Evolutionary conservation across 176 grass and related monocot species (phyloP).

Genomic region (Juncus inflexus): DNA sequence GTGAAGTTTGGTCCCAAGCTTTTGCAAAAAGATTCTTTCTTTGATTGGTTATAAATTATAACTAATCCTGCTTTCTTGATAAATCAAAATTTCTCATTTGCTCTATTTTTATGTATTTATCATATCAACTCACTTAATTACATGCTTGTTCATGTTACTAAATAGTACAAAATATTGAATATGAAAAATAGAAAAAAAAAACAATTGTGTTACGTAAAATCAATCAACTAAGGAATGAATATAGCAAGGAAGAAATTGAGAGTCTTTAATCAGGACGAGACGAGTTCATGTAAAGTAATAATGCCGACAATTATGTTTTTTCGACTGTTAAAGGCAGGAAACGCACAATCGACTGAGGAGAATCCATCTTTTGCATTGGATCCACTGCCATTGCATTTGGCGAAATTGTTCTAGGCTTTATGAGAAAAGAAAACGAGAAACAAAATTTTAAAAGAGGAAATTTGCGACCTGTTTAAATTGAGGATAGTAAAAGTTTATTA

Average conservation of each 20-base stretch:
- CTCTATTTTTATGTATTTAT: too few species aligned
- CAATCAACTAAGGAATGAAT: slow-evolving; percentile 18
- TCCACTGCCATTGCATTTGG: slow-evolving; percentile 77
- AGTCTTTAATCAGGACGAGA: slow-evolving; percentile 65
- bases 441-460: not conserved
- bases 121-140: too few species aligned
- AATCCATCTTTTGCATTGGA: slow-evolving; percentile 90
- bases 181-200: not conserved
- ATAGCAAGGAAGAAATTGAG: not conserved
- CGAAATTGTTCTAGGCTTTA: slow-evolving; percentile 74
- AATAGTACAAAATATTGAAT: too few species aligned
- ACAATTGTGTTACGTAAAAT: slow-evolving; percentile 14
- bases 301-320: slow-evolving; percentile 72
- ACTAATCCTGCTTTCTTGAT: too few species aligned
- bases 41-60: too few species aligned
- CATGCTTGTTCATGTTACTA: too few species aligned
- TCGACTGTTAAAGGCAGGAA: too few species aligned
- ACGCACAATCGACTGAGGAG: too few species aligned
- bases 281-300: slow-evolving; percentile 82
- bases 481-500: not conserved
- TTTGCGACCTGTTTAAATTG: not conserved
- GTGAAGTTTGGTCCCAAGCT: too few species aligned
- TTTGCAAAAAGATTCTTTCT: too few species aligned
- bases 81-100: too few species aligned
- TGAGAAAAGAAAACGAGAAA: not conserved